Evolutionary conservation across 371 early-diverging fungal species (phyloP).

Genomic region (Mucor saturninus): DNA sequence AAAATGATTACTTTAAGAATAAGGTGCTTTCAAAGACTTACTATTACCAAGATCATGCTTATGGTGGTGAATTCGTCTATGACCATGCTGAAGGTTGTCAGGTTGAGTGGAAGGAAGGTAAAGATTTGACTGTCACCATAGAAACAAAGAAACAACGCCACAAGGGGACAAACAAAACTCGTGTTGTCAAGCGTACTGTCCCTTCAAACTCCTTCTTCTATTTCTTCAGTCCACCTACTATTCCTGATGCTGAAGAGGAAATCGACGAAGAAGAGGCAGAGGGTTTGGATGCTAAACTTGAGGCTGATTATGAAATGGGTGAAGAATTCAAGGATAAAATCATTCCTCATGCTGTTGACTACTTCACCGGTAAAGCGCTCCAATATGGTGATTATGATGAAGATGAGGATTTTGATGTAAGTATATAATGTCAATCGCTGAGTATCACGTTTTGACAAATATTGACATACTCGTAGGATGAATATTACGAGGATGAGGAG

Average conservation of each 20-base stretch:
- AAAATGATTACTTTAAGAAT: constrained; percentile 91
- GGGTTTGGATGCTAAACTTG: constrained; percentile 79
- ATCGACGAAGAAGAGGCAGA: constrained; percentile 80
- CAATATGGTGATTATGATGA: constrained; percentile 76
- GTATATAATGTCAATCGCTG: constrained; percentile 1
- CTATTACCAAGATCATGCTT: constrained; percentile 75
- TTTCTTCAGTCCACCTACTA: constrained; percentile 87
- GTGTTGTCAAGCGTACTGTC: constrained; percentile 94
- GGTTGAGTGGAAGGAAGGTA: constrained; percentile 96
- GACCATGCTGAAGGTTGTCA: constrained; percentile 89
- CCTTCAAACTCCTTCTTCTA: constrained; percentile 95
- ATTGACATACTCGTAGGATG: constrained; percentile 41
- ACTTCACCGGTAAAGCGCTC: constrained; percentile 97
- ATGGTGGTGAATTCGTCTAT: constrained; percentile 82
- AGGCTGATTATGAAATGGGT: constrained; percentile 93
- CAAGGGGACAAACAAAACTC: constrained; percentile 97
- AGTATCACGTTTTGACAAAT: constrained; percentile 27
- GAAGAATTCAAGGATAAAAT: constrained; percentile 96
- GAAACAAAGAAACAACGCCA: constrained; percentile 98
- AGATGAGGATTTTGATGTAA: constrained; percentile 74
- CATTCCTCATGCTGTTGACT: constrained; percentile 95
- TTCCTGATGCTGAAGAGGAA: constrained; percentile 76
- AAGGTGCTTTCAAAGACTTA: constrained; percentile 88
- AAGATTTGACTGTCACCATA: constrained; percentile 88
- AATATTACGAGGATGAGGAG: constrained; percentile 67